Evolutionary conservation across 148 eudicot species (phyloP).

Genomic region (Heliosperma pusillum): DNA sequence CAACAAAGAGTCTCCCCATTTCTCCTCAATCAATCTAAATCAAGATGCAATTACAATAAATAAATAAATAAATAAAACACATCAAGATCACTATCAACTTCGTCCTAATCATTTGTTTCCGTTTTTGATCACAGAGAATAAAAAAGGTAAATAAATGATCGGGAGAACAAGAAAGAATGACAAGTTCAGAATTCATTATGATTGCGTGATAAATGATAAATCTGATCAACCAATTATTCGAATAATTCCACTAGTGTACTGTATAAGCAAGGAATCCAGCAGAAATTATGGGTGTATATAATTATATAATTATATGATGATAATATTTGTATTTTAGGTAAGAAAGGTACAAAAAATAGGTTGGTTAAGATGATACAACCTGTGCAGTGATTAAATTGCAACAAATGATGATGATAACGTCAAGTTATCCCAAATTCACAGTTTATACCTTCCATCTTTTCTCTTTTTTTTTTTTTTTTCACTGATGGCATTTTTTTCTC

Average conservation of each 20-base stretch:
- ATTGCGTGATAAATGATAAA: constrained; percentile 12
- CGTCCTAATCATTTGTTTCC: too few species aligned
- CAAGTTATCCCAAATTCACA: background rate
- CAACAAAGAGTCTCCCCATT: constrained; percentile 68
- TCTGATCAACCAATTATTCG: background rate
- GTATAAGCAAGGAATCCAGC: constrained; percentile 14
- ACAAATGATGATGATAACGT: constrained; percentile 10
- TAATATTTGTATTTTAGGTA: background rate
- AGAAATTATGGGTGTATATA: background rate
- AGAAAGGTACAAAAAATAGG: background rate
- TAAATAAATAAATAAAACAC: background rate
- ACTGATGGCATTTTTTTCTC: background rate
- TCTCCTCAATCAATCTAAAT: constrained; percentile 18
- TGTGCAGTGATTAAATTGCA: constrained; percentile 4
- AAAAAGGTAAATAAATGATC: background rate
- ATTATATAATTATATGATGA: background rate
- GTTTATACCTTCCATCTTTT: background rate
- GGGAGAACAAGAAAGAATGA: background rate
- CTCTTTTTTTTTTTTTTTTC: background rate
- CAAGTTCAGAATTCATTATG: background rate
- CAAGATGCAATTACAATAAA: background rate
- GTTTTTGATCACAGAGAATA: too few species aligned
- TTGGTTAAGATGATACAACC: constrained; percentile 1
- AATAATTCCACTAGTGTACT: constrained; percentile 20
- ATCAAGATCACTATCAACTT: too few species aligned